Evolutionary conservation across 148 eudicot species (phyloP).

Genomic region (Cornus florida): DNA sequence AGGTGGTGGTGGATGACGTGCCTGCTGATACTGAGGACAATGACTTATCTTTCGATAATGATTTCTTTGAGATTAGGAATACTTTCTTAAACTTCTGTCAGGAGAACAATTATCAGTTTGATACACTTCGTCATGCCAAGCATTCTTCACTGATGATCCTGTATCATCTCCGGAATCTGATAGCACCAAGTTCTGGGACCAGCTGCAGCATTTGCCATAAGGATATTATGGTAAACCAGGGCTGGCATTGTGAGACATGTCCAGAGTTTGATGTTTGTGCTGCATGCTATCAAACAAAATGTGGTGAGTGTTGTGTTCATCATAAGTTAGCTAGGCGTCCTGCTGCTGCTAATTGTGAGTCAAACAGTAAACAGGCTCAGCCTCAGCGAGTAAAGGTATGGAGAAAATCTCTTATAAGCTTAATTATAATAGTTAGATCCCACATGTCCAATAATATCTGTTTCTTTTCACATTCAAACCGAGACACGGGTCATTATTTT

Average conservation of each 20-base stretch:
- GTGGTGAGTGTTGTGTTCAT: constrained; percentile 41
- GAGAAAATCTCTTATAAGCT: not conserved
- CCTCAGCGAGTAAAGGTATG: constrained; percentile 16
- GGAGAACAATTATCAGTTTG: constrained; percentile 75
- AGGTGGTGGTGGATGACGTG: too few relatives aligned
- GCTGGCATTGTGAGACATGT: constrained; percentile 61
- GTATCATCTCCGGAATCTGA: too few relatives aligned
- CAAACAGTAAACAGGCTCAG: constrained; percentile 14
- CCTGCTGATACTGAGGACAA: too few relatives aligned
- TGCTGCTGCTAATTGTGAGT: not conserved
- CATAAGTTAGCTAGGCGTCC: constrained; percentile 33
- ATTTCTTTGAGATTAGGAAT: too few relatives aligned
- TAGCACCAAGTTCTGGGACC: too few relatives aligned
- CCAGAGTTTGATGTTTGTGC: constrained; percentile 48
- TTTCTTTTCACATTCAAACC: not conserved
- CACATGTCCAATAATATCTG: not conserved
- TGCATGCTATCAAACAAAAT: constrained; percentile 47
- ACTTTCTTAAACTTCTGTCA: constrained; percentile 73
- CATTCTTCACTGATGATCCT: constrained; percentile 91
- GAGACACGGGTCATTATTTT: not conserved
- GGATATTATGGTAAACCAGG: constrained; percentile 30
- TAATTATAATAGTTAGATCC: not conserved
- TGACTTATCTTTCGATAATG: too few relatives aligned
- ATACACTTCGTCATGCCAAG: constrained; percentile 81
- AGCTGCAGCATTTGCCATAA: constrained; percentile 51